Evolutionary conservation across 164 flowering plant species (phyloP).

Genomic region (Akebia trifoliata): DNA sequence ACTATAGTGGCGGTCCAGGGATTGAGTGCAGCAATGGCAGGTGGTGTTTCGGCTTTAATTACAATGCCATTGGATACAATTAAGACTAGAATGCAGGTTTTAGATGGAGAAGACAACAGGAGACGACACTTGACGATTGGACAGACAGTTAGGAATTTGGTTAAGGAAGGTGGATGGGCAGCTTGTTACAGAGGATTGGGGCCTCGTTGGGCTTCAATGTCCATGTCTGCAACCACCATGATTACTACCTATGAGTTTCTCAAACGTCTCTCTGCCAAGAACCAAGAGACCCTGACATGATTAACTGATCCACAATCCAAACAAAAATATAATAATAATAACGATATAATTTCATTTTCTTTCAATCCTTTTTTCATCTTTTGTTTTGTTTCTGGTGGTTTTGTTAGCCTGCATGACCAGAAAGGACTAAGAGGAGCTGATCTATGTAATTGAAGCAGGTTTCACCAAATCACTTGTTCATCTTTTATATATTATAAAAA

Average conservation of each 20-base stretch:
- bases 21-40: slow-evolving; percentile 76
- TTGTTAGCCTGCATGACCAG: not conserved
- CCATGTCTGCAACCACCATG: slow-evolving; percentile 82
- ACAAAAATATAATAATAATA: not conserved
- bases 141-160: slow-evolving; percentile 52
- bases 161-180: slow-evolving; percentile 62
- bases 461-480: not conserved
- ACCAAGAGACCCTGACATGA: slow-evolving; percentile 33
- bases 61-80: slow-evolving; percentile 92
- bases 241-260: slow-evolving; percentile 82
- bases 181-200: slow-evolving; percentile 88
- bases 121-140: slow-evolving; percentile 30
- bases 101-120: slow-evolving; percentile 62
- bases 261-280: slow-evolving; percentile 64
- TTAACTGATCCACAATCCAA: not conserved
- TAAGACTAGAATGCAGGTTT: slow-evolving; percentile 80
- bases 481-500: slow-evolving; percentile 5
- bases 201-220: slow-evolving; percentile 82
- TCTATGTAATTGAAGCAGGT: not conserved
- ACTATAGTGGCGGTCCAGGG: slow-evolving; percentile 65
- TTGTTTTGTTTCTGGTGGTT: not conserved
- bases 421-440: no score
- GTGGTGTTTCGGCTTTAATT: slow-evolving; percentile 74
- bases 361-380: not conserved
- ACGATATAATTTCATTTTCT: not conserved